Evolutionary conservation across 257 asterid species (phyloP).

Genomic region (Primulina huaijiensis): DNA sequence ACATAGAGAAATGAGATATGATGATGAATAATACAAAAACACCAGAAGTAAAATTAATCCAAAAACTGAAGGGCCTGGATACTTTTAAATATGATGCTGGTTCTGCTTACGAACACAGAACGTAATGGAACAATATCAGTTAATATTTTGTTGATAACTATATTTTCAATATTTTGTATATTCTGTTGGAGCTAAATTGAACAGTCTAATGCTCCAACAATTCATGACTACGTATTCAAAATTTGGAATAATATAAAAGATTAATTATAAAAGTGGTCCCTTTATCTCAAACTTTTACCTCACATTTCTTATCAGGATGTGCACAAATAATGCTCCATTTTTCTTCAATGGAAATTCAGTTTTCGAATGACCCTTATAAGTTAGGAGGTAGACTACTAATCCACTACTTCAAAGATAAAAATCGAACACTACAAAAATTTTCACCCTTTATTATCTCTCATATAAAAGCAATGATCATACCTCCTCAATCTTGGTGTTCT

Average conservation of each 20-base stretch:
- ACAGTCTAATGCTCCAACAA: conserved; percentile 12
- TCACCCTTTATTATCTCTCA: background rate
- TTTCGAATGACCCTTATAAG: background rate
- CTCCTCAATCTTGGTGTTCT: conserved; percentile 65
- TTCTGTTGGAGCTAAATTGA: conserved; percentile 9
- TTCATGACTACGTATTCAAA: conserved; percentile 1
- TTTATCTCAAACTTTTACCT: background rate
- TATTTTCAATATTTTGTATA: background rate
- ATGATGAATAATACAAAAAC: conserved; percentile 41
- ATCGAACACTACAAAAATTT: no score
- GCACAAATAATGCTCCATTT: background rate
- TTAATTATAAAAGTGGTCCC: background rate
- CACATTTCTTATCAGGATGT: background rate
- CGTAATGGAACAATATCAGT: background rate
- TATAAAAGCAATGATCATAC: conserved; percentile 38
- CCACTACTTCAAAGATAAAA: background rate
- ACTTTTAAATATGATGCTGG: conserved; percentile 12
- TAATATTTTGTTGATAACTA: background rate
- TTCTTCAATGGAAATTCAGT: background rate
- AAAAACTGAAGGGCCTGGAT: conserved; percentile 15
- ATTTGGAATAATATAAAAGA: conserved; percentile 1
- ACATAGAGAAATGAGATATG: conserved; percentile 37
- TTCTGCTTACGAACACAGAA: conserved; percentile 5
- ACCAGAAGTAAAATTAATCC: conserved; percentile 3
- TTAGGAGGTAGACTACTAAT: background rate